Evolutionary conservation across 2,329 filamentous ascomycete species (phyloP), one percentile per base, ranked within the genome.

Genomic region (Colletotrichum sp.): DNA sequence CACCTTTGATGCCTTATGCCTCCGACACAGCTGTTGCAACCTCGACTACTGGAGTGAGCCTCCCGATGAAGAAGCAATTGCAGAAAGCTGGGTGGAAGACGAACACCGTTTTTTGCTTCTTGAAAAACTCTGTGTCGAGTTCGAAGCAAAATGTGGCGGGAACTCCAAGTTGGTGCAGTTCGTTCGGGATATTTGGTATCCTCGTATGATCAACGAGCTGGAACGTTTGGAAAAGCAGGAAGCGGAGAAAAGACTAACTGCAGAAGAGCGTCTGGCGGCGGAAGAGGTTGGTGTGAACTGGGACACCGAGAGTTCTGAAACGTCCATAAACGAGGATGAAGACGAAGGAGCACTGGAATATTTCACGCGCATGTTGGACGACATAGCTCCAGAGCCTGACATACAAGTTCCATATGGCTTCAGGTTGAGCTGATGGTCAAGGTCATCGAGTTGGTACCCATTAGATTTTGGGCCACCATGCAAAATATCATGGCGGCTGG

Each of bases 211-310:
- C 3, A 2, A 13, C 7, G 66, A 59, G 9, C 15, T 59, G 2
- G 8, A 59, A 2, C 15, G 0, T 5, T 30, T 59, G 15, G 4
- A 24, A 2, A n/a, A 1, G 0, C 24, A 13, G 9, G 16, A 28
- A 16, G 6, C 6, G 7, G 13, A 13, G 9, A 7, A 2, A 13
- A n/a, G 6, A 9, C 4, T 9, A 1, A 59, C 18, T 24, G 13
- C n/a, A 8, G n/a, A 13, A 9, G 49, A 59, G 30, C 24, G 16
- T 18, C n/a, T 9, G 15, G 66, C 30, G 15, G 66, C 66, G 6
- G 49, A 69, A 28, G 49, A 69, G 13, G 0, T 69, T 5, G 66
- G 66, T 5, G 66, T 69, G 0, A 30, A 9, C 0, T 69, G 66
- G 66, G 9, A 67, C 9, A 1, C 12, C 0, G 63, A 24, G 2